Conservation (phyloP, 306 rosid species). For the Fragaria iinumae region DNA sequence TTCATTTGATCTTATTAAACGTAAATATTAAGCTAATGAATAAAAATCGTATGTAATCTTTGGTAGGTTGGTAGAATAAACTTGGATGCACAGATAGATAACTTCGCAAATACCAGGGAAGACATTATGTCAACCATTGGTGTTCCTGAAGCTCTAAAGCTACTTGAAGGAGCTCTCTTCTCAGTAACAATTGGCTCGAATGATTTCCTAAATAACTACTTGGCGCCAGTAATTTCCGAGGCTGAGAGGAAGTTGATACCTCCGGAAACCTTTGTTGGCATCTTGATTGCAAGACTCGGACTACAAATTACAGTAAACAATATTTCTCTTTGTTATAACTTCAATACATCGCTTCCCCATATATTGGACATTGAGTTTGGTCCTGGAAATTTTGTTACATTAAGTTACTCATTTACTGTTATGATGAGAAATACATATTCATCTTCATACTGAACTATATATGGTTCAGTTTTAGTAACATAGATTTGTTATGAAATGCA, state of each 20-base stretch:
- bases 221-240: constrained; percentile 35
- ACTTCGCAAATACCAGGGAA: constrained; percentile 64
- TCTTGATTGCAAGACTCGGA: constrained; percentile 52
- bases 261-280: constrained; percentile 45
- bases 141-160: constrained; percentile 30
- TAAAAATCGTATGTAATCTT: not conserved
- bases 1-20: not conserved
- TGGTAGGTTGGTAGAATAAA: constrained; percentile 59
- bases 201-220: constrained; percentile 67
- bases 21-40: not conserved
- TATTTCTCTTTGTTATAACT: not conserved
- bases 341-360: not conserved
- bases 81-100: constrained; percentile 59
- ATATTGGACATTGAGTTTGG: not conserved
- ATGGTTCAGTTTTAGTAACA: not conserved
- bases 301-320: constrained; percentile 50
- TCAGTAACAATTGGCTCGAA: constrained; percentile 64
- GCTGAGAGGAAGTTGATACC: constrained; percentile 22
- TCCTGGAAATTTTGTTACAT: not conserved
- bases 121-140: constrained; percentile 55
- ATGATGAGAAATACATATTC: not conserved
- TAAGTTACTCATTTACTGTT: not conserved
- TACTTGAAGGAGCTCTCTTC: constrained; percentile 44
- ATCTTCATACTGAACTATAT: no score
- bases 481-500: constrained; percentile 22